Evolutionary conservation across 257 asterid genomes (phyloP).

Genomic region (Solanum corneliomulleri): DNA sequence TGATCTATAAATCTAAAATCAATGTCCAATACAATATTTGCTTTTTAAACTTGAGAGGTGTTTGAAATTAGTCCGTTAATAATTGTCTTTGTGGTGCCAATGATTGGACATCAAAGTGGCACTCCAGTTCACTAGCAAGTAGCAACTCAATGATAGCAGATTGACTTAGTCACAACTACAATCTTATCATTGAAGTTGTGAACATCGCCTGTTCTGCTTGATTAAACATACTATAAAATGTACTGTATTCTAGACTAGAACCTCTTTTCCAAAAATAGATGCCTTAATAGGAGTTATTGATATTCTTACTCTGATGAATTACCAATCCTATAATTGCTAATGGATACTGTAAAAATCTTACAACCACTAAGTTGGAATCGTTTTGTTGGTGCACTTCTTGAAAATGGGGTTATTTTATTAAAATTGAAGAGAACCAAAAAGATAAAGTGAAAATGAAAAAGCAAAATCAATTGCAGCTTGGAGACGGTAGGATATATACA

Average conservation of each 20-base stretch:
- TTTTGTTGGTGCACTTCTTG: background rate
- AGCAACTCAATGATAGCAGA: background rate
- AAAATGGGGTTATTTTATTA: background rate
- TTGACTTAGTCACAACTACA: background rate
- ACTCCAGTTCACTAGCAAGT: background rate
- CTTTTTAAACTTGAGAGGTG: background rate
- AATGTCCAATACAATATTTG: background rate
- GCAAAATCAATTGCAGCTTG: background rate
- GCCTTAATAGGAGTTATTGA: background rate
- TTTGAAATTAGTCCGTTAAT: background rate
- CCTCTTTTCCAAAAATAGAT: background rate
- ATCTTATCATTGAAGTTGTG: background rate
- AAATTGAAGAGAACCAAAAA: background rate
- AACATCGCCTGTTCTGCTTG: background rate
- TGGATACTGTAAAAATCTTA: background rate
- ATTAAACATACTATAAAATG: background rate
- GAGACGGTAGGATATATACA: background rate
- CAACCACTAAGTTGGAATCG: background rate
- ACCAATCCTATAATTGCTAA: background rate
- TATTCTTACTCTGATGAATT: background rate
- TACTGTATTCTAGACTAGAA: background rate
- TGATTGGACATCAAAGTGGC: background rate
- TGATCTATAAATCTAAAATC: background rate
- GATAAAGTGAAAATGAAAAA: background rate
- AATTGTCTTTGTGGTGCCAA: background rate